phyloP scores from a whole-genome alignment of 73 alveolate species.

The Tetrahymena elliotti region DNA sequence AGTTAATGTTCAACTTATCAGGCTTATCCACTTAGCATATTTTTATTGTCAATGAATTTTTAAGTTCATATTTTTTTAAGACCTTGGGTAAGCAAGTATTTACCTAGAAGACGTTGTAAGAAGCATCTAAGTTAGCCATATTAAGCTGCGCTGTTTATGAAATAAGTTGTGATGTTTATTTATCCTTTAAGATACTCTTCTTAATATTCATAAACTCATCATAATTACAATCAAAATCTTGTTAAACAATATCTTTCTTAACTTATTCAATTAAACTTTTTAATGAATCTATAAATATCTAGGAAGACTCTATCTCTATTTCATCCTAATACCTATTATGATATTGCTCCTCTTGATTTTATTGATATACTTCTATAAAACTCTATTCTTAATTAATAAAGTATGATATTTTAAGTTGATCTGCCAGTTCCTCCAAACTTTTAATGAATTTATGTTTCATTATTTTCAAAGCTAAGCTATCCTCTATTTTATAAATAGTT shows the following conservation, averaged over 20 bases:
- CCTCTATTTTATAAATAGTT: neutral
- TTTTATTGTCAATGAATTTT: neutral
- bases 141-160: neutral
- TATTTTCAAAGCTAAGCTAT: neutral
- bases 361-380: neutral
- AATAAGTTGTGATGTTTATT: neutral
- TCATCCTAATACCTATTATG: neutral
- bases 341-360: neutral
- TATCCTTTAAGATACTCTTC: neutral
- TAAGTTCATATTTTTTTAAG: neutral
- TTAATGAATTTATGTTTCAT: neutral
- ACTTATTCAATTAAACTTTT: neutral
- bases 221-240: neutral
- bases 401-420: neutral
- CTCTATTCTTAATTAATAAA: neutral
- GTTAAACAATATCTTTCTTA: neutral
- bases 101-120: neutral
- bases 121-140: neutral
- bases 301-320: neutral
- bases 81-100: neutral
- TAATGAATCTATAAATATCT: neutral
- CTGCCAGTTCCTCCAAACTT: neutral
- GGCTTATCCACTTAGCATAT: neutral
- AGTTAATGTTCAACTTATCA: neutral
- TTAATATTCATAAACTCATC: neutral